Percentiles rank a stretch among this genome's conserved stretches.
These are phyloP conservation scores for Trichoderma oligosporum DNA, from an alignment of 2,329 filamentous ascomycete genomes.

Conservation along the genomic window DNA sequence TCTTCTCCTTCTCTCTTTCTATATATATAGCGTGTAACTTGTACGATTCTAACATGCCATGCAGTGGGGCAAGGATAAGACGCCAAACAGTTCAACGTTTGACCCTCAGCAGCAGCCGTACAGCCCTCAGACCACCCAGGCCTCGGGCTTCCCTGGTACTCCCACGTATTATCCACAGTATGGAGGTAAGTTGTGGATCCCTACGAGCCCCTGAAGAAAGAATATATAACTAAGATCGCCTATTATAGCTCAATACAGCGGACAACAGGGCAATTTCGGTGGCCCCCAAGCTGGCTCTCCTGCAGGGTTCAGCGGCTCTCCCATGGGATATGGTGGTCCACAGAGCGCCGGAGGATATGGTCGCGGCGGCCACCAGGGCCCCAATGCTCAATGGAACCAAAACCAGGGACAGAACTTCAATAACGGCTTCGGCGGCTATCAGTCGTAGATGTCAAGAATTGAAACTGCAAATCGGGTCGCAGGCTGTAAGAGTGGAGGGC, in stretches of 20 bases:
- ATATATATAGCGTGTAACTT: not conserved
- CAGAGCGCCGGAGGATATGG: constrained; percentile 81
- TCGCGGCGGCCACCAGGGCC: constrained; percentile 66
- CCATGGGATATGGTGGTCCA: constrained; percentile 67
- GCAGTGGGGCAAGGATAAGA: constrained; percentile 99
- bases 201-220: not conserved
- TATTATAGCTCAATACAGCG: constrained; percentile 51
- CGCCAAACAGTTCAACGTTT: constrained; percentile 69
- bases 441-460: constrained; percentile 43
- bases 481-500: constrained; percentile 22
- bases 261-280: constrained; percentile 65
- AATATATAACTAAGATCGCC: constrained; percentile 23
- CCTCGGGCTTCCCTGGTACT: constrained; percentile 70
- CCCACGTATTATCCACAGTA: constrained; percentile 94
- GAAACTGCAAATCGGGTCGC: constrained; percentile 24
- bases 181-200: constrained; percentile 56
- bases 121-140: constrained; percentile 71
- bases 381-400: constrained; percentile 54
- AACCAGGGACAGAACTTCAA: constrained; percentile 53
- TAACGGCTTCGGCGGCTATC: constrained; percentile 61
- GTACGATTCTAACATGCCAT: constrained; percentile 21
- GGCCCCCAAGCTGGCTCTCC: constrained; percentile 60
- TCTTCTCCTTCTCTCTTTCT: not conserved
- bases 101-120: constrained; percentile 68
- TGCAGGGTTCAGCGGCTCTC: constrained; percentile 60